Evolutionary conservation across 331 rosid species (phyloP), one percentile per base, ranked within the genome.

Genomic region (Saraca asoca): DNA sequence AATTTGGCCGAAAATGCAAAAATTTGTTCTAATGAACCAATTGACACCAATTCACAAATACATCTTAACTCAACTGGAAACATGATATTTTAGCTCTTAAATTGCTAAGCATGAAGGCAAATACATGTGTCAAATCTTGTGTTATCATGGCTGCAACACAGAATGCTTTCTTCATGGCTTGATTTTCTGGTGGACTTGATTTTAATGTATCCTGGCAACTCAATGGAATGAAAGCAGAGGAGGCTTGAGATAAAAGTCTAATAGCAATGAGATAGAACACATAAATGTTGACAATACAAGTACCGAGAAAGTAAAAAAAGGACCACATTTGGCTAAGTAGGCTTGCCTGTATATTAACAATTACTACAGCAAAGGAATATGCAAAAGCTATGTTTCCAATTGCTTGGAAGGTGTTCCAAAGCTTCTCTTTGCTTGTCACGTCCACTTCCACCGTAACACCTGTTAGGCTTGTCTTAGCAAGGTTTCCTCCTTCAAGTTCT

Each of bases 311-410:
- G 35, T 17, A 34, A 11, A 31, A 41, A 44, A n/a, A 29, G 29
- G 12, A 73, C 3, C 5, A 48, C 10, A 13, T 41, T 74, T 6
- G 16, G 4, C 35, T n/a, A 12, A 18, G 16, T 20, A 45, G 17
- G 19, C 69, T 80, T 71, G 51, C 95, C 90, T 88, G 81, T 48
- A 88, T 82, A 18, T 88, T 91, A 66, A 83, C 75, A 20, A 85
- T 38, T 2, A 88, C 76, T 0, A 1, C 1, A 33, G 78, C 35
- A 60, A 76, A 85, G 56, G 60, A 14, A 75, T 82, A 85, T 38
- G 95, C 81, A 66, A 81, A 85, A 78, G 89, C 91, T 7, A 88
- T 80, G 76, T 82, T 64, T 59, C 95, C 95, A 14, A 88, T 49
- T 62, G 91, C 82, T 75, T 77, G 82, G 31, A 85, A 85, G 49